phyloP scores from a whole-genome alignment of 805 yeast genomes.

The Metschnikowia cerradonensis region DNA sequence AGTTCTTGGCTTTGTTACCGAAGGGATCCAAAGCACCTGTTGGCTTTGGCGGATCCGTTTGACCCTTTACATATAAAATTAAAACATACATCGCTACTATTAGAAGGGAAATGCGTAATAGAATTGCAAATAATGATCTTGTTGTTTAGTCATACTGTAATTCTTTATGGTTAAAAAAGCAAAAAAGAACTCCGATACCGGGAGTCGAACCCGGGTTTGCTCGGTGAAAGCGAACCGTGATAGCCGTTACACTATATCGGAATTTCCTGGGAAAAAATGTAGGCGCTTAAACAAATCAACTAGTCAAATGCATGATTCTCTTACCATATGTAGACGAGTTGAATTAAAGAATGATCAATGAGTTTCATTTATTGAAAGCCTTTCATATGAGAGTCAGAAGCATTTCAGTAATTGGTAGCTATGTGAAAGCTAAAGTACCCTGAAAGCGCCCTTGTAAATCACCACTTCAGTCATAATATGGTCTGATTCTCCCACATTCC shows the following conservation, averaged over 20 bases:
- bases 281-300: neutral
- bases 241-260: slow-evolving; percentile 82
- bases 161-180: neutral
- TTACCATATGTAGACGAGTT: too few species aligned
- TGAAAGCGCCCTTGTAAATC: too few species aligned
- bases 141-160: too few species aligned
- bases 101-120: neutral
- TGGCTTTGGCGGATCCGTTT: slow-evolving; percentile 44
- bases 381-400: too few species aligned
- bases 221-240: slow-evolving; percentile 83
- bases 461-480: neutral
- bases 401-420: neutral
- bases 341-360: too few species aligned
- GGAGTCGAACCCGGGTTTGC: slow-evolving; percentile 85
- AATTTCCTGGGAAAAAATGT: slow-evolving; percentile 13
- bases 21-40: slow-evolving; percentile 40
- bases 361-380: too few species aligned
- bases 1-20: slow-evolving; percentile 63
- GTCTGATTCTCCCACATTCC: neutral
- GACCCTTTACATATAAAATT: neutral
- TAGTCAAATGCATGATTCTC: too few species aligned
- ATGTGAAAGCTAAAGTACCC: too few species aligned
- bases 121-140: neutral
- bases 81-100: too few species aligned
- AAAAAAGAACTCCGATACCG: slow-evolving; percentile 59